phyloP scores from a whole-genome alignment of 163 green algal species.

The Chlorella variabilis region DNA sequence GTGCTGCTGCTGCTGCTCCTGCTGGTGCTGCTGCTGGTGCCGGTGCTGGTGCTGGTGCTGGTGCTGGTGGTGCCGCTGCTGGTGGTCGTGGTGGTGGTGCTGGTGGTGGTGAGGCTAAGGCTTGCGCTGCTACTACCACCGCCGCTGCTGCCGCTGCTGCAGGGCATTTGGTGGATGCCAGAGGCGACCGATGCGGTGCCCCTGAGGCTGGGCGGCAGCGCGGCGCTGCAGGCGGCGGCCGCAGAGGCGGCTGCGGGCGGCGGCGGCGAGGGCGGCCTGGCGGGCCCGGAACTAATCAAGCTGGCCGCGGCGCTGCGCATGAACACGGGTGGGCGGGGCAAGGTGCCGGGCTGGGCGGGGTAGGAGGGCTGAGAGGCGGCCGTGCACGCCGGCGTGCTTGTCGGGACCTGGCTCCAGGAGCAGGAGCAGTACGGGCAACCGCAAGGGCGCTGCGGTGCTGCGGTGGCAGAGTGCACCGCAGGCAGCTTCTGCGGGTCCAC shows the following conservation, averaged over 20 bases:
- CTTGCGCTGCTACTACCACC: no score
- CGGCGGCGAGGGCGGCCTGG: conserved; percentile 27
- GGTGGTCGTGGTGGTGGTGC: no score
- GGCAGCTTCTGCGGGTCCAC: no score
- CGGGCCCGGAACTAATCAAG: conserved; percentile 62
- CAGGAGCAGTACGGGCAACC: no score
- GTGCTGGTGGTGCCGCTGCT: neutral
- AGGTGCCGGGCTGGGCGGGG: neutral
- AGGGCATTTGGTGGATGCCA: conserved; percentile 85
- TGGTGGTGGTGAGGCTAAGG: no score
- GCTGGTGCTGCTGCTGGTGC: neutral
- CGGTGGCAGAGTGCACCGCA: no score
- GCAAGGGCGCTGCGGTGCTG: no score
- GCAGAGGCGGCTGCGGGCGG: conserved; percentile 6
- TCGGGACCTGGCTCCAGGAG: no score
- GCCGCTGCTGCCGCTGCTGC: conserved; percentile 1
- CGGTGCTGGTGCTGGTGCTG: neutral
- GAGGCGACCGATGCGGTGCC: conserved; percentile 53
- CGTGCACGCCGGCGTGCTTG: no score
- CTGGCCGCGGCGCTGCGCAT: conserved; percentile 87
- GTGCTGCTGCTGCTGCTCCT: no score
- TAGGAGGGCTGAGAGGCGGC: no score
- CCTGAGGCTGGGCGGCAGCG: conserved; percentile 1
- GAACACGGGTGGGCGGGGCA: conserved; percentile 73
- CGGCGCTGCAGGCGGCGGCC: conserved; percentile 13